Base-by-base conservation (phyloP, 140 eudicot species). In the Anethum foeniculum region DNA sequence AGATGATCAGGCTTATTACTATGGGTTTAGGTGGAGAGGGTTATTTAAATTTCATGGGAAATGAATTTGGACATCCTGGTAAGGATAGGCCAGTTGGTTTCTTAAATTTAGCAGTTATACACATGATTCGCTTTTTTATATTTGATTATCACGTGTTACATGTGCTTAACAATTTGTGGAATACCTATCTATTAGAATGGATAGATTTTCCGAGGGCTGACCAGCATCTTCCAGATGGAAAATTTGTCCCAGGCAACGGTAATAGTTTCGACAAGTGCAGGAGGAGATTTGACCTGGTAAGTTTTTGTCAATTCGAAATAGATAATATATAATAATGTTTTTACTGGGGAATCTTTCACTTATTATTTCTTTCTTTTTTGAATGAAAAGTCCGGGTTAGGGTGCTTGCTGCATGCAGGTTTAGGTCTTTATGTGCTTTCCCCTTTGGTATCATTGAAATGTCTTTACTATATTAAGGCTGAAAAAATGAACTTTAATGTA, bases 1-100 rank as follows among this genome's bases (percentile, higher is more conserved):
- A 95, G 84, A 95, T 95, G 99, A 95, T 95, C 76, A 88, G 99
- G 77, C 98, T 95, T 30, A 87, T 93, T 82, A 95, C 99, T 30
- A 90, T 93, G 99, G 93, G 96, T 49, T 89, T 95, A 82, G 99
- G 99, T 56, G 99, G 99, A 85, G 99, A 93, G 87, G 99, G 98
- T 36, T 95, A 95, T 80, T 80, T 95, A 71, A 95, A 95, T 88
- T 95, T 95, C 81, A 95, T 95, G 99, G 99, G 99, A 85, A 95
- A 95, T 67, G 99, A 95, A 84, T 95, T 95, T 80, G 99, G 99
- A 32, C 99, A 95, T 89, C 99, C 99, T 81, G 99, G 99, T 95
- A 79, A 72, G 88, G 36, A 73, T 68, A 71, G 54, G 28, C 28
- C 78, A 6, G 64, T 25, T 30, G 51, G 3, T 30, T 76, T 38